A percentile compares a stretch with the other conserved stretches of the same genome.
These are phyloP conservation scores for Vitis rupestris DNA, from an alignment of 164 flowering plant species.

Conservation along the genomic window DNA sequence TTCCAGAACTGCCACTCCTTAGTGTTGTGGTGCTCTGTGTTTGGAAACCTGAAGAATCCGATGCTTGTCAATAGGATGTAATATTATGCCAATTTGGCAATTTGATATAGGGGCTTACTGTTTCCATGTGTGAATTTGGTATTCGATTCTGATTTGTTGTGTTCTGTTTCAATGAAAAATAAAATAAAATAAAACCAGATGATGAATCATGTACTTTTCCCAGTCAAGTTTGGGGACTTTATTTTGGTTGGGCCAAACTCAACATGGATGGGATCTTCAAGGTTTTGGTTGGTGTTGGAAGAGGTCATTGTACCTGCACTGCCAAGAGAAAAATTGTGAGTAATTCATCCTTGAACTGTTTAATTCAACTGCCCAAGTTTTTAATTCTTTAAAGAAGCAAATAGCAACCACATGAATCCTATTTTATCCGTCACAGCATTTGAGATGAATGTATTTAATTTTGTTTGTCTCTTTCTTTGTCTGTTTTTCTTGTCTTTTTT, in stretches of 20 bases:
- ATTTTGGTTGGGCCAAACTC: constrained; percentile 56
- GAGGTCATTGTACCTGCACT: constrained; percentile 17
- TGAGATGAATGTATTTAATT: too few relatives aligned
- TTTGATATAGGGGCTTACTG: not conserved
- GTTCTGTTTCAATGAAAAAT: not conserved
- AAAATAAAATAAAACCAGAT: constrained; percentile 14
- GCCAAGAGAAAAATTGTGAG: constrained; percentile 46
- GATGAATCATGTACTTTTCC: constrained; percentile 34
- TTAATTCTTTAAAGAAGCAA: too few relatives aligned
- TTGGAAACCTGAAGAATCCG: not conserved
- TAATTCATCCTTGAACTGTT: not conserved
- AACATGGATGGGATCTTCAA: constrained; percentile 24
- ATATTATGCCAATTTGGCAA: not conserved
- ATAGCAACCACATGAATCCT: too few relatives aligned
- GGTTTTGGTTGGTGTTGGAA: constrained; percentile 43
- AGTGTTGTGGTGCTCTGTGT: not conserved
- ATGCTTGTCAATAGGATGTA: not conserved
- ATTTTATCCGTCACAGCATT: too few relatives aligned
- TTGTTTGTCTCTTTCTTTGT: not conserved
- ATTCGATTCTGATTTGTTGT: not conserved
- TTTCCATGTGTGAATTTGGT: not conserved
- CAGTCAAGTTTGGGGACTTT: constrained; percentile 51
- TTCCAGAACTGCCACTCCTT: not conserved
- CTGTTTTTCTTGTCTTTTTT: too few relatives aligned
- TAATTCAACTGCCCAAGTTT: too few relatives aligned